phyloP scores from a whole-genome alignment of 495 filamentous ascomycete species.

The Choiromyces venosus region DNA sequence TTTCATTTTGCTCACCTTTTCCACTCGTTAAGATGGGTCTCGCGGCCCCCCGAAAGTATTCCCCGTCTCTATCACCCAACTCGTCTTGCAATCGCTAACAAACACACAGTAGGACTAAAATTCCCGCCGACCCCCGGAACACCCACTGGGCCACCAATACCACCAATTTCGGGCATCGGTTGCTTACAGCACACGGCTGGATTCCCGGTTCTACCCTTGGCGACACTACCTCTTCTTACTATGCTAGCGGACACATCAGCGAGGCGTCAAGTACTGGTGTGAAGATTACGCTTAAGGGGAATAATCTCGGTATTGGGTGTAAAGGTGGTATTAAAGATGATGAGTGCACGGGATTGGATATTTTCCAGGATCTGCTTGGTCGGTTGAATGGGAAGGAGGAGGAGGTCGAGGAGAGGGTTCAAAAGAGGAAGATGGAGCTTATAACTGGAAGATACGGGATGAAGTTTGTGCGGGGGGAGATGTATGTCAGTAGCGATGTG shows the following conservation, averaged over 20 bases:
- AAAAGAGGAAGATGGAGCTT: conserved; percentile 57
- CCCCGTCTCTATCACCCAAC: not conserved
- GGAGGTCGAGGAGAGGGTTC: conserved; percentile 47
- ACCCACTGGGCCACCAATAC: conserved; percentile 82
- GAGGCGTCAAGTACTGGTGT: conserved; percentile 73
- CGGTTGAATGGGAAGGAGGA: conserved; percentile 83
- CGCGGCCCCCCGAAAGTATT: conserved; percentile 65
- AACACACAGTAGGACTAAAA: conserved; percentile 64
- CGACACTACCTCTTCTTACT: conserved; percentile 55
- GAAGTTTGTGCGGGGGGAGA: conserved; percentile 66
- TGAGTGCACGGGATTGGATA: conserved; percentile 74
- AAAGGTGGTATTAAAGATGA: conserved; percentile 56
- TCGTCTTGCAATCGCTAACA: not conserved
- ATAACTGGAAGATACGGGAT: conserved; percentile 64
- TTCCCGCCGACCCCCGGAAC: conserved; percentile 88
- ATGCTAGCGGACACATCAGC: conserved; percentile 66
- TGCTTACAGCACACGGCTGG: conserved; percentile 85
- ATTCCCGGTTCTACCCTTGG: conserved; percentile 75
- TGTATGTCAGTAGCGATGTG: conserved; percentile 37
- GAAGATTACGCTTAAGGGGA: conserved; percentile 63
- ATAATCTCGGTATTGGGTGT: conserved; percentile 82
- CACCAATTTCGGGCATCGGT: conserved; percentile 73
- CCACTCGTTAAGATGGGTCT: conserved; percentile 59
- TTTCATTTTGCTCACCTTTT: not conserved
- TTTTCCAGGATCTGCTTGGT: conserved; percentile 76